Percentiles rank a stretch among this genome's conserved stretches.
These are phyloP conservation scores for Dittrichia graveolens DNA, from an alignment of 129 eudicot genomes.

Conservation along the genomic window DNA sequence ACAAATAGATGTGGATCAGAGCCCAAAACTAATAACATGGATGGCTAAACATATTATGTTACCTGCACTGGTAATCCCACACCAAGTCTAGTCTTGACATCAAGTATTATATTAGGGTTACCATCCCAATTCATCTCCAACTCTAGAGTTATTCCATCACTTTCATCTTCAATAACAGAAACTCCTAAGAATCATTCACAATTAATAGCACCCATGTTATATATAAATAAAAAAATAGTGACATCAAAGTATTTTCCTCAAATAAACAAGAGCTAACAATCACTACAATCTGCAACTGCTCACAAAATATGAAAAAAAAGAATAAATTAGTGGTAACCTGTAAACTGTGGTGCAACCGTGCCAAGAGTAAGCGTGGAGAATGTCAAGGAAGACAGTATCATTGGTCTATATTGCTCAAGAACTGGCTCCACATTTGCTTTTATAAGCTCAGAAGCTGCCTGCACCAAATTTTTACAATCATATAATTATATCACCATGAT, in stretches of 20 bases:
- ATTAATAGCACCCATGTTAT: not conserved
- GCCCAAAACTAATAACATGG: not conserved
- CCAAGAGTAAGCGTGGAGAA: constrained; percentile 93
- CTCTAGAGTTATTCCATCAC: constrained; percentile 89
- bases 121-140: constrained; percentile 99
- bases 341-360: constrained; percentile 92
- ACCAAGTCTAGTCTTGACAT: constrained; percentile 90
- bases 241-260: not conserved
- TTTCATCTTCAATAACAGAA: constrained; percentile 71
- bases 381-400: constrained; percentile 71
- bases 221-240: not conserved
- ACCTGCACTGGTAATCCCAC: constrained; percentile 96
- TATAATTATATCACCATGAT: not conserved
- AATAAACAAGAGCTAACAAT: not conserved
- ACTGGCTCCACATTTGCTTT: constrained; percentile 89
- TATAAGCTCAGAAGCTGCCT: constrained; percentile 98
- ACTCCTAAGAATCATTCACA: constrained; percentile 49
- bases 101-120: constrained; percentile 88
- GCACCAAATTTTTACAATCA: constrained; percentile 23
- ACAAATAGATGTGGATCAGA: not conserved
- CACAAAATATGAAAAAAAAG: constrained; percentile 16
- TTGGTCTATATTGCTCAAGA: constrained; percentile 87
- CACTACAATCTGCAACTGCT: not conserved
- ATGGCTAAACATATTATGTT: constrained; percentile 18
- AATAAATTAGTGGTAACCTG: constrained; percentile 55